A percentile compares a stretch with the other conserved stretches of the same genome.
Evolutionary conservation across 768 basidiomycete genomes (phyloP).

Genomic region (Kwoniella sp.): DNA sequence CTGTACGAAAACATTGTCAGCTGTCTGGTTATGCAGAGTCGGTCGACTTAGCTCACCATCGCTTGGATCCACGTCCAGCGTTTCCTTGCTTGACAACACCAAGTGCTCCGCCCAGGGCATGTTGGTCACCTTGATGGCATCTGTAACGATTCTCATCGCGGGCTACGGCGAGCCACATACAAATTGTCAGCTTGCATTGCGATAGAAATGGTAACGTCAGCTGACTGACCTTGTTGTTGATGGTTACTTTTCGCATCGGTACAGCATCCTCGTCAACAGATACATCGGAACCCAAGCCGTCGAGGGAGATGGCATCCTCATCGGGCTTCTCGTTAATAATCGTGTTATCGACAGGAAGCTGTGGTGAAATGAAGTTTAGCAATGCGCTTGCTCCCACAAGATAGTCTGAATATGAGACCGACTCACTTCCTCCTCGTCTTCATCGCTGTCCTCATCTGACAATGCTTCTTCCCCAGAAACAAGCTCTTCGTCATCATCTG

Average conservation of each 20-base stretch:
- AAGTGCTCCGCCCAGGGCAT: slow-evolving; percentile 49
- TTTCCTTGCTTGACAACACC: slow-evolving; percentile 43
- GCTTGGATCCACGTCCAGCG: slow-evolving; percentile 41
- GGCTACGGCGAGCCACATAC: slow-evolving; percentile 22
- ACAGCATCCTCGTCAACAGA: slow-evolving; percentile 76
- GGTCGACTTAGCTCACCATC: slow-evolving; percentile 36
- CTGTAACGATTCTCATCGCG: slow-evolving; percentile 45
- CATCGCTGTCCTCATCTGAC: slow-evolving; percentile 39
- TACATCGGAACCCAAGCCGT: slow-evolving; percentile 64
- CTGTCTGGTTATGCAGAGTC: not conserved
- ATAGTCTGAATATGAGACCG: not conserved
- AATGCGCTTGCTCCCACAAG: not conserved
- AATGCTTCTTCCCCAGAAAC: slow-evolving; percentile 29
- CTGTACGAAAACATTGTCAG: slow-evolving; percentile 53
- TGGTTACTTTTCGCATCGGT: slow-evolving; percentile 77
- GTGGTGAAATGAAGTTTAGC: not conserved
- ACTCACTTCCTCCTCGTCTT: slow-evolving; percentile 37
- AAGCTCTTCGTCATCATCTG: slow-evolving; percentile 43
- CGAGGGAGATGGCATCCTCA: slow-evolving; percentile 63
- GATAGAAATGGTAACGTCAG: not conserved
- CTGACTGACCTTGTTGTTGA: slow-evolving; percentile 73
- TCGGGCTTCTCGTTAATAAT: slow-evolving; percentile 41
- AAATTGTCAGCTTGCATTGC: not conserved
- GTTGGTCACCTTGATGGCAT: slow-evolving; percentile 46
- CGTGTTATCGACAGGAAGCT: slow-evolving; percentile 15